phyloP scores from a whole-genome alignment of 306 rosid genomes.

The Vigna angularis region DNA sequence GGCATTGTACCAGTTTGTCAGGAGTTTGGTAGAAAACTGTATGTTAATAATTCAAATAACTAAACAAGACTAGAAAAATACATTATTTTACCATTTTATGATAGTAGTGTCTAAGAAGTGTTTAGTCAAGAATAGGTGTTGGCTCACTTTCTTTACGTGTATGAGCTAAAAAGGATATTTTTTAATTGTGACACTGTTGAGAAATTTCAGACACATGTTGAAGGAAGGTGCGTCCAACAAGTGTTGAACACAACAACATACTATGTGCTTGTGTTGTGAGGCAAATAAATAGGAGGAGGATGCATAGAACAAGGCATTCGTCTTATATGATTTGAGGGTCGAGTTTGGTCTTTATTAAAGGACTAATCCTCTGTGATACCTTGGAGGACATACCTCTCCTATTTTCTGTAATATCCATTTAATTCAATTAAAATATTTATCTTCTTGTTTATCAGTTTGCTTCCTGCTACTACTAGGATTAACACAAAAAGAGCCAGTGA shows the following conservation, averaged over 20 bases:
- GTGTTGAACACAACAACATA: no score
- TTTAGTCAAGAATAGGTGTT: no score
- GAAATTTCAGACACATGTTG: no score
- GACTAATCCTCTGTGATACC: neutral
- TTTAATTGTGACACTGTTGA: no score
- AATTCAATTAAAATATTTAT: neutral
- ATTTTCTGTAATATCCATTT: neutral
- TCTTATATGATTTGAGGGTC: neutral
- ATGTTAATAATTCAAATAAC: no score
- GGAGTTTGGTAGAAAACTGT: neutral
- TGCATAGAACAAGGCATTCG: neutral
- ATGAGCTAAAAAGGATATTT: no score
- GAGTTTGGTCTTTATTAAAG: neutral
- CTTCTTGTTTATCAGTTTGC: neutral
- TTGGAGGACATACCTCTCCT: neutral
- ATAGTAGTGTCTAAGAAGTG: no score
- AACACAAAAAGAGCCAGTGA: neutral
- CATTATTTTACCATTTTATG: no score
- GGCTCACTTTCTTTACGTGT: no score
- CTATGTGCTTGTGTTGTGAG: neutral
- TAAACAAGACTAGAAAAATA: no score
- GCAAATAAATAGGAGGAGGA: neutral
- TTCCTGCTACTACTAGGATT: neutral
- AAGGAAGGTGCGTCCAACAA: no score
- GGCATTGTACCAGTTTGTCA: constrained; percentile 6